These are phyloP conservation scores for Ilyonectria robusta DNA, from an alignment of 2,329 filamentous ascomycete genomes.

Conservation along the genomic window DNA sequence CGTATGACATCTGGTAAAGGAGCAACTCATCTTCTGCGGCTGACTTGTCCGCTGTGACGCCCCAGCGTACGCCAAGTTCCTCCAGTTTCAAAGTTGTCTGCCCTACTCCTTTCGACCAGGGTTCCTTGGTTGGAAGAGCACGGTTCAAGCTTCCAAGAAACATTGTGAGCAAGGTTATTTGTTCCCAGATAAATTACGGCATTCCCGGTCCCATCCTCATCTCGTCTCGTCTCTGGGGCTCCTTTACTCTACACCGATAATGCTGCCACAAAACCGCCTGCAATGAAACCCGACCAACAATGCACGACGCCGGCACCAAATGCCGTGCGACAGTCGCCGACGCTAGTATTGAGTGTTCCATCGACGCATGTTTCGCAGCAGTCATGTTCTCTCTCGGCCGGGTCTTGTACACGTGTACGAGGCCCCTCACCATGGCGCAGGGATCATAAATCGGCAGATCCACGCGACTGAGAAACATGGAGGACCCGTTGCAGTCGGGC, in stretches of 20 bases:
- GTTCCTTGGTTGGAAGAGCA: not conserved
- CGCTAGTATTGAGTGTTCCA: slow-evolving; percentile 34
- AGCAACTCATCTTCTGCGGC: not conserved
- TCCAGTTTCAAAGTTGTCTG: not conserved
- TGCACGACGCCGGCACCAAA: slow-evolving; percentile 26
- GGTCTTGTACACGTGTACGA: slow-evolving; percentile 36
- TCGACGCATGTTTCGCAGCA: not conserved
- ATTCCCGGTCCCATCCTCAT: not conserved
- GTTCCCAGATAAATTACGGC: not conserved
- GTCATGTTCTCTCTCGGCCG: not conserved
- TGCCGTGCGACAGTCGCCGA: slow-evolving; percentile 36
- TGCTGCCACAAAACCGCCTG: not conserved
- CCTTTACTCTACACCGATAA: not conserved
- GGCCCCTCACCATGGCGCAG: slow-evolving; percentile 8
- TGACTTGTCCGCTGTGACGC: not conserved
- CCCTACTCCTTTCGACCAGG: not conserved
- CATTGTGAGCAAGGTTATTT: slow-evolving; percentile 3
- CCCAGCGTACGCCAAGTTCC: not conserved
- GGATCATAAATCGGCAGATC: slow-evolving; percentile 2
- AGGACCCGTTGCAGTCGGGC: not conserved
- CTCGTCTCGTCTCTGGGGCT: not conserved
- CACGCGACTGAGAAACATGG: slow-evolving; percentile 1
- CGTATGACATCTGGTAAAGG: not conserved
- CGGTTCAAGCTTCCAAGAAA: slow-evolving; percentile 9
- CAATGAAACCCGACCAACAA: slow-evolving; percentile 7